Percentiles rank a stretch among this genome's conserved stretches.
Evolutionary conservation across 306 rosid species (phyloP).

Genomic region (Prinsepia uniflora): DNA sequence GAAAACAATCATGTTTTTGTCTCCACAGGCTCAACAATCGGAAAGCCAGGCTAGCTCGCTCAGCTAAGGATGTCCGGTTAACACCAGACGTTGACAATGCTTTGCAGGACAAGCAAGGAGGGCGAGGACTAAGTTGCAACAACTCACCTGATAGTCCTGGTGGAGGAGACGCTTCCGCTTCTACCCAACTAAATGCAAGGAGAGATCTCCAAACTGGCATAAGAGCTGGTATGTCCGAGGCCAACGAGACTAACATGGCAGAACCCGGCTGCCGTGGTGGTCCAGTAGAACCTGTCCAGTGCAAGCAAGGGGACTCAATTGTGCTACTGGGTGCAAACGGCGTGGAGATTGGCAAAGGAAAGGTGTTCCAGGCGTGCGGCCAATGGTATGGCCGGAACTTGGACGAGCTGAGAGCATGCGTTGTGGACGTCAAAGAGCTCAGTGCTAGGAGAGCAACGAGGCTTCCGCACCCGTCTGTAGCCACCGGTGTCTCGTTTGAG

Average conservation of each 20-base stretch:
- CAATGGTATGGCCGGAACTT: conserved; percentile 62
- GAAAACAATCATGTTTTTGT: not conserved
- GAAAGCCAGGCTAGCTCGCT: conserved; percentile 87
- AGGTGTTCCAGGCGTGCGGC: conserved; percentile 57
- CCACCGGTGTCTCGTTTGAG: conserved; percentile 58
- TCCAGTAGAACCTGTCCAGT: conserved; percentile 39
- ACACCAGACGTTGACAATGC: conserved; percentile 44
- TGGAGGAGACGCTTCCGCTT: conserved; percentile 26
- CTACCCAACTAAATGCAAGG: conserved; percentile 29
- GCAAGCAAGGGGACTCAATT: conserved; percentile 58
- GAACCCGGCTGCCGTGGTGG: conserved; percentile 28
- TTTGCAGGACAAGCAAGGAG: conserved; percentile 50
- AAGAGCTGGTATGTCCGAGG: conserved; percentile 31
- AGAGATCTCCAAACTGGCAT: conserved; percentile 39
- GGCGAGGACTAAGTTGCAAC: conserved; percentile 32
- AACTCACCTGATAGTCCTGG: conserved; percentile 51
- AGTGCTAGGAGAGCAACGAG: conserved; percentile 41
- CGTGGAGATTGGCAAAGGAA: conserved; percentile 62
- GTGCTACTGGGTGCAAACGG: conserved; percentile 39
- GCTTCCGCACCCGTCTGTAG: conserved; percentile 64
- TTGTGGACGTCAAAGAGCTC: conserved; percentile 68
- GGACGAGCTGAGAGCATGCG: conserved; percentile 47
- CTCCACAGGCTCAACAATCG: conserved; percentile 84
- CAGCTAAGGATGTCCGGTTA: conserved; percentile 61
- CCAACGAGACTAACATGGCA: conserved; percentile 32